Evolutionary conservation across 164 flowering plant species (phyloP).

Genomic region (Piper longum): DNA sequence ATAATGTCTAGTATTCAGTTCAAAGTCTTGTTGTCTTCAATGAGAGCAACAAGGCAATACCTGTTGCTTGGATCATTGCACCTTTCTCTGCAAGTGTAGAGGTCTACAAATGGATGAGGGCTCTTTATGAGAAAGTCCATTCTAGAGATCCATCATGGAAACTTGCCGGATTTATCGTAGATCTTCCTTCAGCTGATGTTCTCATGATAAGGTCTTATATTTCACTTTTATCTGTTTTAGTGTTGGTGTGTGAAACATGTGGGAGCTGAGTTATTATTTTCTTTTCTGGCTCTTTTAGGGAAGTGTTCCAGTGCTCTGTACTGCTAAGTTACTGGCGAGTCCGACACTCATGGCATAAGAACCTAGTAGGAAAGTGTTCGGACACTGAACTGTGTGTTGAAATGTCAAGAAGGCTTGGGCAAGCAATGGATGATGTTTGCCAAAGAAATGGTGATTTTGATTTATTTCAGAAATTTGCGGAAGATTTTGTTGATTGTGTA

Average conservation of each 20-base stretch:
- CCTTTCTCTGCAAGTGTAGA: slow-evolving; percentile 45
- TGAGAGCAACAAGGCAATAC: slow-evolving; percentile 79
- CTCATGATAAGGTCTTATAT: slow-evolving; percentile 44
- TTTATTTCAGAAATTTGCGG: slow-evolving; percentile 50
- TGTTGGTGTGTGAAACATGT: background rate
- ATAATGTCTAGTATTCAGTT: slow-evolving; percentile 49
- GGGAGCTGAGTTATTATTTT: background rate
- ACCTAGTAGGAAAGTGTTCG: slow-evolving; percentile 50
- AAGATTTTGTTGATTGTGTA: slow-evolving; percentile 50
- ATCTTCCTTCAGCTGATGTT: slow-evolving; percentile 26
- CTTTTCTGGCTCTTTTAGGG: slow-evolving; percentile 35
- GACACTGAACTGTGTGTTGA: slow-evolving; percentile 35
- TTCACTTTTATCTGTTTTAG: background rate
- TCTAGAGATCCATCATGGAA: slow-evolving; percentile 87
- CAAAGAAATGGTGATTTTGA: slow-evolving; percentile 29
- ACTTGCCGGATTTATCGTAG: slow-evolving; percentile 76
- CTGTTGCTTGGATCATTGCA: slow-evolving; percentile 89
- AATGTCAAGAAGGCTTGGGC: slow-evolving; percentile 50
- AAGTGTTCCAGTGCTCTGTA: slow-evolving; percentile 80
- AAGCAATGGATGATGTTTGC: slow-evolving; percentile 39
- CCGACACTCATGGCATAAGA: slow-evolving; percentile 94
- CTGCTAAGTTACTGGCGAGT: slow-evolving; percentile 69
- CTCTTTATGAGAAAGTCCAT: slow-evolving; percentile 66
- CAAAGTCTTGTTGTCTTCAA: slow-evolving; percentile 89
- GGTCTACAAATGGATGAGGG: slow-evolving; percentile 77